Conservation (phyloP, 768 basidiomycete species). For the Rhodotorula kratochvilovae region DNA sequence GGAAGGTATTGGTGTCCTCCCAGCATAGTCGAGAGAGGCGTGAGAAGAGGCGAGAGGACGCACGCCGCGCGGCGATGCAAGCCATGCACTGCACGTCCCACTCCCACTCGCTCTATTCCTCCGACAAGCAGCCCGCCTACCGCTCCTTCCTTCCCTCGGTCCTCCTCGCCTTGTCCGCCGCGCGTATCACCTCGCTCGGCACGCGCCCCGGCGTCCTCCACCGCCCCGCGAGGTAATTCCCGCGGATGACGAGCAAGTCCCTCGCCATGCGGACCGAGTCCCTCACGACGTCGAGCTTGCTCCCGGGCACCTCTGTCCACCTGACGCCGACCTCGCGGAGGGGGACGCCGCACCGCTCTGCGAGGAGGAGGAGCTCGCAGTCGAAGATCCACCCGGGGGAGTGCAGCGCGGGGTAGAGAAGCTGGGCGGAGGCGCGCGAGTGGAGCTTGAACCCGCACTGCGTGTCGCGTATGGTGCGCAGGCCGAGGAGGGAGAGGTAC, state of each 20-base stretch:
- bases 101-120: too few species aligned
- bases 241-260: conserved; percentile 76
- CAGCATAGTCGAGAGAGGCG: background rate
- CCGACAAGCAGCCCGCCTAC: background rate
- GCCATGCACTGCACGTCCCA: background rate
- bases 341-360: conserved; percentile 60
- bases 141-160: conserved; percentile 2
- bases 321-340: conserved; percentile 79
- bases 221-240: conserved; percentile 71
- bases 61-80: too few species aligned
- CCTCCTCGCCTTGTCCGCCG: background rate
- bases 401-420: conserved; percentile 80
- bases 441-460: conserved; percentile 98
- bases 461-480: conserved; percentile 71
- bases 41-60: too few species aligned
- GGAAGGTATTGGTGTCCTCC: background rate
- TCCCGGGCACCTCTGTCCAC: conserved; percentile 91
- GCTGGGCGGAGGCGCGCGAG: conserved; percentile 70
- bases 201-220: conserved; percentile 50
- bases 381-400: conserved; percentile 88
- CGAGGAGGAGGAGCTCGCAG: conserved; percentile 82
- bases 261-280: conserved; percentile 85
- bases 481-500: conserved; percentile 75
- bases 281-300: conserved; percentile 78
- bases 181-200: background rate